These are phyloP conservation scores for Karstenula rhodostoma DNA, from an alignment of 2,329 filamentous ascomycete species.

Conservation along the genomic window DNA sequence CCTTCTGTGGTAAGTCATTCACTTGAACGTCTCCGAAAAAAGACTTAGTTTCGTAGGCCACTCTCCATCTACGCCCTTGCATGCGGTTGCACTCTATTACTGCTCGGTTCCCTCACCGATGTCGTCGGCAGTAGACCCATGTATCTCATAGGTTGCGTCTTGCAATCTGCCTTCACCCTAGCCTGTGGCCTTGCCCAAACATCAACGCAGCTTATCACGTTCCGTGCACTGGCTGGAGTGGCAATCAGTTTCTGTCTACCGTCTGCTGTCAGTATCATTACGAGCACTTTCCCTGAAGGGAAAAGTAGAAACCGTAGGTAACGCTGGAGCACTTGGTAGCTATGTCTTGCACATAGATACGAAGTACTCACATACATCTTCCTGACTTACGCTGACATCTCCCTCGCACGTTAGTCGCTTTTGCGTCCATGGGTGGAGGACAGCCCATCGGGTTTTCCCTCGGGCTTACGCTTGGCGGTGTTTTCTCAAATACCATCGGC, in stretches of 20 bases:
- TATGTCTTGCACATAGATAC: neutral
- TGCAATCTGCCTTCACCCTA: constrained; percentile 56
- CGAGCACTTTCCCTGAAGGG: constrained; percentile 56
- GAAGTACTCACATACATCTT: neutral
- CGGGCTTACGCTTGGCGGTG: constrained; percentile 60
- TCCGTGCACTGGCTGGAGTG: constrained; percentile 57
- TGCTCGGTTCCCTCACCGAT: constrained; percentile 61
- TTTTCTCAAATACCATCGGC: constrained; percentile 58
- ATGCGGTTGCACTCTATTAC: constrained; percentile 58
- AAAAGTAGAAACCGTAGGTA: constrained; percentile 52
- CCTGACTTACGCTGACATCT: neutral
- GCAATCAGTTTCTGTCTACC: constrained; percentile 59
- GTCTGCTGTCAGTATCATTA: constrained; percentile 59
- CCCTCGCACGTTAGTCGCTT: constrained; percentile 47
- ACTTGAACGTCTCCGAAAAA: neutral
- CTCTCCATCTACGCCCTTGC: constrained; percentile 53
- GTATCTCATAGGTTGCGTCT: constrained; percentile 56
- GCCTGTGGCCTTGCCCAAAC: constrained; percentile 52
- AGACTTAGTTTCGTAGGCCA: constrained; percentile 36
- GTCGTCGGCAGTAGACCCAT: constrained; percentile 58
- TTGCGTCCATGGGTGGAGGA: constrained; percentile 59
- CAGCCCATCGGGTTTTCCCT: constrained; percentile 62
- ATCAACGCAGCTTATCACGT: constrained; percentile 55
- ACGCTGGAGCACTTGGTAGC: neutral
- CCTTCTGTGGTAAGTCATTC: constrained; percentile 36